These are phyloP conservation scores for Macrolepiota dolichaula DNA, from an alignment of 768 basidiomycete genomes.

Conservation along the genomic window DNA sequence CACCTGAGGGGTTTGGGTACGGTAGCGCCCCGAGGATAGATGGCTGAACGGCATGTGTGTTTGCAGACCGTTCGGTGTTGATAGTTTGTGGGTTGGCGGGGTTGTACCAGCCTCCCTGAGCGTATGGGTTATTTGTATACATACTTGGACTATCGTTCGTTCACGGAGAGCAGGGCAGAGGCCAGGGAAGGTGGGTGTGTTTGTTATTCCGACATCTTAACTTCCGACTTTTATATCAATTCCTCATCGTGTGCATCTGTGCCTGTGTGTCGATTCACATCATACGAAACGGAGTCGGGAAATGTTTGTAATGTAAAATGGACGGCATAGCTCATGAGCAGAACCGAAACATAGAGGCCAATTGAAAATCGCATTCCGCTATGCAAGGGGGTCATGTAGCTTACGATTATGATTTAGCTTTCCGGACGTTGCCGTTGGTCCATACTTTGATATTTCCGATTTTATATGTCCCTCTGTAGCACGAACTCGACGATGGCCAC, in stretches of 20 bases:
- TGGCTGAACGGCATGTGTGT: slow-evolving; percentile 8
- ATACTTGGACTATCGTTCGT: not conserved
- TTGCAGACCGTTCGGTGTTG: slow-evolving; percentile 11
- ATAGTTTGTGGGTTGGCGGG: slow-evolving; percentile 15
- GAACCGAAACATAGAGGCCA: no score
- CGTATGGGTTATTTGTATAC: slow-evolving; percentile 16
- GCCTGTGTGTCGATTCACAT: no score
- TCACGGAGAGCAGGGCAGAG: not conserved
- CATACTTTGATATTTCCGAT: not conserved
- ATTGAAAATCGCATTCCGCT: not conserved
- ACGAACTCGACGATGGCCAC: not conserved
- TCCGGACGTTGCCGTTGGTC: not conserved
- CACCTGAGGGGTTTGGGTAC: slow-evolving; percentile 1
- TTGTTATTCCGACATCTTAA: no score
- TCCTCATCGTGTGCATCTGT: no score
- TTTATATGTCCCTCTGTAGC: not conserved
- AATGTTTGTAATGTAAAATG: no score
- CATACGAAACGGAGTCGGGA: no score
- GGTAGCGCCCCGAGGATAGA: slow-evolving; percentile 17
- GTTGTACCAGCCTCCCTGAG: slow-evolving; percentile 15
- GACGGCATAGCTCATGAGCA: no score
- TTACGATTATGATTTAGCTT: not conserved
- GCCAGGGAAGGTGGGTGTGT: not conserved
- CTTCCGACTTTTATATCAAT: no score
- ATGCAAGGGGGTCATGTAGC: not conserved